Base-by-base conservation (phyloP, 1,284 basidiomycete species). In the Pascua sp. region DNA sequence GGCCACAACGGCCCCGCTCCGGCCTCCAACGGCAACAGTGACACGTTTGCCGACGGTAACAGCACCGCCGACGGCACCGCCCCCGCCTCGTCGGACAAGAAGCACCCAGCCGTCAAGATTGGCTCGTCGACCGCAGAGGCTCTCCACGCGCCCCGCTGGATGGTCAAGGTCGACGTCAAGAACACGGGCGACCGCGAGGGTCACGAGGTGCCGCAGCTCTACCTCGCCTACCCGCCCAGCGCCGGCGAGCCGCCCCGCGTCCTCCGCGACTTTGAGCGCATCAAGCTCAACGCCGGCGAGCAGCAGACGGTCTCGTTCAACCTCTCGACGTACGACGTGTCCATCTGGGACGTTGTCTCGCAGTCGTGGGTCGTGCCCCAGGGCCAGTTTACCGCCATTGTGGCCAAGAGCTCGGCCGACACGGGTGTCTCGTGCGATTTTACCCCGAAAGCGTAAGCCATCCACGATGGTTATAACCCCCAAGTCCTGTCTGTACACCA, bases 161-260 rank as follows among this genome's bases (percentile, higher is more conserved):
- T 60, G 1, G 67, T 81, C 50, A 66, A 72, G 5, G 73, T 73
- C 11, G 71, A 78, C 32, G 66, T 82, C 42, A 75, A 71, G 42
- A 82, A 82, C 67, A 71, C 69, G 1, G 81, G 81, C 11, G 46
- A 59, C 5, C 66, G 77, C 2, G 65, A 70, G 7, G 81, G 77
- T 2, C 76, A 74, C 57, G 81, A 81, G 45, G 60, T 77, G 10
- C 72, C 69, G 1, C 72, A 79, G 62, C 59, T 77, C 15, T 79
- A 78, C 62, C 67, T 79, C 48, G 50, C 57, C 7, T 80, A 71
- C 72, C 79, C 79, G 10, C 43, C 60, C 10, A 53, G 46, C 2
- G 65, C 72, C 4, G 72, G 72, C 7, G 77, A 80, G 62, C 78
- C 78, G 8, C 73, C 75, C 8, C 68, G 67, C 39, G 75, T 78